Evolutionary conservation across 129 eudicot species (phyloP), one percentile per base, ranked within the genome.

Genomic region (Artemisia tridentata): DNA sequence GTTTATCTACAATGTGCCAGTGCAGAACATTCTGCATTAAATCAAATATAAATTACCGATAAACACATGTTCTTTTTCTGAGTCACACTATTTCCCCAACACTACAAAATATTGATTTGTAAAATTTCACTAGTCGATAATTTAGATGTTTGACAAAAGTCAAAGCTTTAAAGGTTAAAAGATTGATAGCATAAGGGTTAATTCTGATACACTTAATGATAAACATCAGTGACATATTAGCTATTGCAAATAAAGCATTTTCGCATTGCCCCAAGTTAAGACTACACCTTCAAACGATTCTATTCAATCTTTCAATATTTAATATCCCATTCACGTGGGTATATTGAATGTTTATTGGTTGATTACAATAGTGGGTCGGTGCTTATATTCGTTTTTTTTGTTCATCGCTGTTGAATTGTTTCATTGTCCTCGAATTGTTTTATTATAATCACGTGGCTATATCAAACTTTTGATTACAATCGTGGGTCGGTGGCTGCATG

Each of bases 1-100:
- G 88, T 67, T 82, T 19, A 68, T 93, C 98, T 63, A 93, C 98
- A 66, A 93, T 93, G 80, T 93, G 98, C 98, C 98, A 93, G 63
- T 93, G 98, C 77, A 93, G 81, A 68, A 93, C 98, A 73, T 93
- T 93, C 98, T 93, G 82, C 85, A 74, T 43, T 13, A 19, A 60
- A 56, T 20, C 18, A 71, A 48, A 74, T 11, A 43, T 12, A 61
- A 23, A 41, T 21, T 29, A 6, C n/a, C 61, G 43, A 43, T 68
- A 62, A 73, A 67, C 57, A 65, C 5, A 10, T 75, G 21, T 54
- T 31, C 25, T 75, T 69, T 56, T 23, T 56, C 52, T 25, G 67
- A 58, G 75, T 59, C 66, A 43, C 19, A 71, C 56, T 34, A 6
- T 31, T 31, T 31, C 45, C 10, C 45, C 45, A 1, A 6, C 45